A percentile compares a stretch with the other conserved stretches of the same genome.
These are phyloP conservation scores for Globisporangium iwayamae DNA, from an alignment of 352 stramenopile genomes.

Conservation along the genomic window DNA sequence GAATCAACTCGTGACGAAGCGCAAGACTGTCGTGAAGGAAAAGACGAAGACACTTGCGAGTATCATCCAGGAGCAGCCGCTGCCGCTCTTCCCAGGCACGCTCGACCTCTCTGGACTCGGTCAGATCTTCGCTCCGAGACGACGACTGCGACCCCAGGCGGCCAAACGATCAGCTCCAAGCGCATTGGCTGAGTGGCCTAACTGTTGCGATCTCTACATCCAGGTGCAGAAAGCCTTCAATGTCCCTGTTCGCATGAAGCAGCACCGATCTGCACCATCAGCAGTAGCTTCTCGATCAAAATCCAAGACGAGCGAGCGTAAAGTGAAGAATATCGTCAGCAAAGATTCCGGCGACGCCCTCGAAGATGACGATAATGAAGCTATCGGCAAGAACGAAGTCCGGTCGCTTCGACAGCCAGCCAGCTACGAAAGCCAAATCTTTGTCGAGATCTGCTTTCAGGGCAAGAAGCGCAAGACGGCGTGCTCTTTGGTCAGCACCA, in stretches of 20 bases:
- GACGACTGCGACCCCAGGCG: constrained; percentile 44
- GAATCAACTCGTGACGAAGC: constrained; percentile 20
- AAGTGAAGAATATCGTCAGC: neutral
- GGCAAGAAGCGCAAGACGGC: constrained; percentile 68
- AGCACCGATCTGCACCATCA: constrained; percentile 2
- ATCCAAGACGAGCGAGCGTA: neutral
- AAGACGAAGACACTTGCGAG: constrained; percentile 36
- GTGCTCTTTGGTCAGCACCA: constrained; percentile 30
- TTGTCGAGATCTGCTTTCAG: constrained; percentile 86
- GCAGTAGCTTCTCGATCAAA: constrained; percentile 7
- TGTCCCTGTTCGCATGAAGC: constrained; percentile 53
- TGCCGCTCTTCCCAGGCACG: constrained; percentile 71
- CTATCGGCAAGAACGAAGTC: neutral
- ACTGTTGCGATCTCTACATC: constrained; percentile 71
- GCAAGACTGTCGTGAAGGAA: constrained; percentile 11
- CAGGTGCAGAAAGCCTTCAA: constrained; percentile 81
- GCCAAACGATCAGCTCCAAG: constrained; percentile 21
- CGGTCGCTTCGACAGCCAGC: neutral
- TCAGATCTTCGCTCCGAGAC: constrained; percentile 48
- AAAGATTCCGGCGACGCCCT: neutral
- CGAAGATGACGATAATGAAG: constrained; percentile 1
- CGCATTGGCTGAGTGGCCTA: constrained; percentile 50
- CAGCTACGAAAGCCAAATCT: constrained; percentile 41
- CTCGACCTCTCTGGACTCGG: constrained; percentile 62
- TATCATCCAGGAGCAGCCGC: constrained; percentile 82